Evolutionary conservation across 1,284 basidiomycete species (phyloP).

Genomic region (Blastosporella zonata): DNA sequence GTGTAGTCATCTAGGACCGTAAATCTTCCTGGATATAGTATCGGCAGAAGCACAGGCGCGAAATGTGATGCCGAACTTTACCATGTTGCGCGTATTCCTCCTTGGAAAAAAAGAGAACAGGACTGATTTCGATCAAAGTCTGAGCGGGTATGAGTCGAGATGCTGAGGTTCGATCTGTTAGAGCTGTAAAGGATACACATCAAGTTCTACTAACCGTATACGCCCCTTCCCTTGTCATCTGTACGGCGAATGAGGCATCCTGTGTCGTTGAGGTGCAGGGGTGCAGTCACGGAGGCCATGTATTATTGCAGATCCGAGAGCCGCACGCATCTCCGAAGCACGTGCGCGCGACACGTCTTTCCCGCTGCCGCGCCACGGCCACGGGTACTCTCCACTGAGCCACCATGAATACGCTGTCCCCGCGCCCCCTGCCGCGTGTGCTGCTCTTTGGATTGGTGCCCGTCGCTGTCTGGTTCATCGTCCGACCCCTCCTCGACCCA

Average conservation of each 20-base stretch:
- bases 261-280: slow-evolving; percentile 26
- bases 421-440: slow-evolving; percentile 51
- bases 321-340: slow-evolving; percentile 16
- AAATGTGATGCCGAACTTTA: slow-evolving; percentile 1
- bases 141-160: slow-evolving; percentile 55
- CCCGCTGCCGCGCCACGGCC: background rate
- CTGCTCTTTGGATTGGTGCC: slow-evolving; percentile 58
- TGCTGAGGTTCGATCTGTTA: slow-evolving; percentile 38
- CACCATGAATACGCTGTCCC: slow-evolving; percentile 22
- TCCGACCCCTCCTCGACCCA: slow-evolving; percentile 67
- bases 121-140: slow-evolving; percentile 79
- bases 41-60: background rate
- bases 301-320: slow-evolving; percentile 12
- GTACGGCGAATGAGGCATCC: slow-evolving; percentile 35
- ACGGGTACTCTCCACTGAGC: background rate
- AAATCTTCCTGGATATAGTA: slow-evolving; percentile 36
- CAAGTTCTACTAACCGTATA: slow-evolving; percentile 48
- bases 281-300: slow-evolving; percentile 8
- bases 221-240: slow-evolving; percentile 56
- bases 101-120: slow-evolving; percentile 76
- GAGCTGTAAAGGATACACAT: background rate
- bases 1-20: slow-evolving; percentile 84
- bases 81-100: slow-evolving; percentile 73
- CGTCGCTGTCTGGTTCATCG: slow-evolving; percentile 66
- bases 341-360: slow-evolving; percentile 20